A percentile compares a stretch with the other conserved stretches of the same genome.
These are phyloP conservation scores for Orbilia brochopaga DNA, from an alignment of 2,329 filamentous ascomycete genomes.

Conservation along the genomic window DNA sequence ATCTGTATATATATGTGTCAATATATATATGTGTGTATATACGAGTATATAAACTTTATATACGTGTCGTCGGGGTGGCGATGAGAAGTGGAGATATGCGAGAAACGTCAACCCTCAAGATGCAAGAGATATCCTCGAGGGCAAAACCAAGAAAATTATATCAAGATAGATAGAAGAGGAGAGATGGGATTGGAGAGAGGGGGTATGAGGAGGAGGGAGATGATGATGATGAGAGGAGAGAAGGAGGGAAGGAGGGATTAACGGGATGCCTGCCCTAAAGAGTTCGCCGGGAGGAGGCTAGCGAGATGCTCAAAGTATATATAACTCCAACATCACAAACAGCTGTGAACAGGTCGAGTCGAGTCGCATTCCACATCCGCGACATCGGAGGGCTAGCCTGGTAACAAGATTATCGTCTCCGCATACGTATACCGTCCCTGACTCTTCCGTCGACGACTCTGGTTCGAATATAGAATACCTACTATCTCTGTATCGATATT, in stretches of 20 bases:
- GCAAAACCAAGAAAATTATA: no score
- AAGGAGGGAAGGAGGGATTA: neutral
- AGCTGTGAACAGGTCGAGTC: conserved; percentile 4
- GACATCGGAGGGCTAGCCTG: neutral
- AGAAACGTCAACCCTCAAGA: no score
- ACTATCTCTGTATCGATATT: no score
- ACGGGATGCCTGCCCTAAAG: no score
- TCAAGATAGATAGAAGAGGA: neutral
- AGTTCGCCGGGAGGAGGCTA: conserved; percentile 4
- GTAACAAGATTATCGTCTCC: neutral
- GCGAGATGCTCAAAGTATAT: no score
- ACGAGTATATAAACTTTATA: neutral
- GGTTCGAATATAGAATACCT: no score
- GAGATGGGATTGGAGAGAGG: conserved; percentile 1
- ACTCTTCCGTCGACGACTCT: no score
- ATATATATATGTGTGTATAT: neutral
- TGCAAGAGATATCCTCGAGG: no score
- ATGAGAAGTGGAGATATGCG: no score
- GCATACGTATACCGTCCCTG: no score
- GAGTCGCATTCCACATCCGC: conserved; percentile 1
- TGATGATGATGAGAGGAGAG: neutral
- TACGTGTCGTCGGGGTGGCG: neutral
- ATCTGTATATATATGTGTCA: conserved; percentile 8
- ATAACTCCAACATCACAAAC: neutral
- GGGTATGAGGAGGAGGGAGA: conserved; percentile 4